Conservation (phyloP, 805 yeast species). For the Ogataea saltuana region DNA sequence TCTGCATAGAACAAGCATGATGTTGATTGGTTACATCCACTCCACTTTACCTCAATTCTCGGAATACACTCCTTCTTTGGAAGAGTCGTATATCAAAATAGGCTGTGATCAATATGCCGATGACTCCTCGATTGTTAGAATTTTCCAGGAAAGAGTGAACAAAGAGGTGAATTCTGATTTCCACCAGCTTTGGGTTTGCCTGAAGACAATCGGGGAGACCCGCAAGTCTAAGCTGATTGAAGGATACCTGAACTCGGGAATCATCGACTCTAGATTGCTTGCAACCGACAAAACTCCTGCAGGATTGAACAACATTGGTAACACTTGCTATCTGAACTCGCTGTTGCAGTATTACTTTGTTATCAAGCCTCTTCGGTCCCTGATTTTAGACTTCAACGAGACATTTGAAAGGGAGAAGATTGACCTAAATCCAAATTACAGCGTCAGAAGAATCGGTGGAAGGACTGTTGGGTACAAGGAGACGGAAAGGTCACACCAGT, state of each 20-base stretch:
- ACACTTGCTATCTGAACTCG: constrained; percentile 93
- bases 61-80: constrained; percentile 16
- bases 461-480: constrained; percentile 77
- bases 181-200: constrained; percentile 54
- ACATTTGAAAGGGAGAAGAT: constrained; percentile 29
- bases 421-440: constrained; percentile 35
- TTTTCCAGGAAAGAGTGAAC: constrained; percentile 48
- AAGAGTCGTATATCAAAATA: constrained; percentile 48
- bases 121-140: constrained; percentile 56
- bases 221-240: constrained; percentile 56
- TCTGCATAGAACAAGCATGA: constrained; percentile 52
- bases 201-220: constrained; percentile 54
- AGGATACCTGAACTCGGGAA: constrained; percentile 61
- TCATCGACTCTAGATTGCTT: constrained; percentile 56
- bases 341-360: constrained; percentile 87
- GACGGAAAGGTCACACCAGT: constrained; percentile 78
- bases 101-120: constrained; percentile 52
- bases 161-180: constrained; percentile 49
- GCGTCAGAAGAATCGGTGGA: constrained; percentile 79
- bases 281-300: constrained; percentile 80
- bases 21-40: constrained; percentile 57
- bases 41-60: constrained; percentile 40
- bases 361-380: constrained; percentile 74
- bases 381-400: constrained; percentile 56
- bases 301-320: constrained; percentile 92